Conservation (phyloP, 768 basidiomycete species). For the Collybiopsis luxurians region DNA sequence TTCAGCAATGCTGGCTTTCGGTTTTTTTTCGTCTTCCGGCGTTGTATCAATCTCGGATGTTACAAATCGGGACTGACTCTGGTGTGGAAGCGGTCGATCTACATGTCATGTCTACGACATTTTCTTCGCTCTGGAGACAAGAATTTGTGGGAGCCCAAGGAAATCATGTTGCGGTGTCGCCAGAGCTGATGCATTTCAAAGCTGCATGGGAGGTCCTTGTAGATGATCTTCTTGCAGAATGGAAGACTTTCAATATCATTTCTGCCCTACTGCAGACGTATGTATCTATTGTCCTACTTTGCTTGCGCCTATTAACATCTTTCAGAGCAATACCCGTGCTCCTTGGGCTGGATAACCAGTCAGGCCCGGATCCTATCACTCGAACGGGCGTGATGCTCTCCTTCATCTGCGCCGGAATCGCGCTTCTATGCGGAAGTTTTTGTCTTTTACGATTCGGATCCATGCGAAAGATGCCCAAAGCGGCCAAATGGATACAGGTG, state of each 20-base stretch:
- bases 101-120: background rate
- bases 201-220: background rate
- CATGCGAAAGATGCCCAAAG: constrained; percentile 5
- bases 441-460: constrained; percentile 2
- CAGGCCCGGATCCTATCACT: background rate
- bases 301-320: background rate
- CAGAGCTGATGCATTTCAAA: background rate
- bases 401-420: constrained; percentile 1
- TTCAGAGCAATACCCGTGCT: background rate
- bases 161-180: background rate
- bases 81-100: background rate
- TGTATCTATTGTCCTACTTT: background rate
- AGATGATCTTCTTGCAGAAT: constrained; percentile 2
- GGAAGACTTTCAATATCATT: constrained; percentile 3
- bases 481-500: background rate
- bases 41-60: background rate
- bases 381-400: background rate
- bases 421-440: background rate
- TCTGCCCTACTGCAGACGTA: background rate
- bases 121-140: background rate
- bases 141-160: background rate
- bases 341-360: background rate
- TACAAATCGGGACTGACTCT: background rate
- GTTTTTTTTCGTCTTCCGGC: constrained; percentile 1
- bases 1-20: background rate